Evolutionary conservation across 2,329 filamentous ascomycete species (phyloP).

Genomic region (Arachnomyces sp.): DNA sequence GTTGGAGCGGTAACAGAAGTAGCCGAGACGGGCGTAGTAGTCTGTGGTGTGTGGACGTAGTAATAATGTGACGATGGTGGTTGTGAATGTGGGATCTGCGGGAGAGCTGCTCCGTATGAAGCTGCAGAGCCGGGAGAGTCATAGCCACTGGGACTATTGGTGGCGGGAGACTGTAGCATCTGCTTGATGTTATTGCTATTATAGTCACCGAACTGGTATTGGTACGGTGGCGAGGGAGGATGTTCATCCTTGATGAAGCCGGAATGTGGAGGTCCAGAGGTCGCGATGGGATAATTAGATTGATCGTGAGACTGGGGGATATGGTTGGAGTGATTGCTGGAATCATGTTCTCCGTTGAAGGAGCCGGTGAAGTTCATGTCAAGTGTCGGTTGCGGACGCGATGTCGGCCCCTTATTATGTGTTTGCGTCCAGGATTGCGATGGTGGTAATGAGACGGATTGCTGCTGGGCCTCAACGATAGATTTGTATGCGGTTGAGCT

Average conservation of each 20-base stretch:
- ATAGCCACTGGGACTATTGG: background rate
- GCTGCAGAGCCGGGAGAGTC: background rate
- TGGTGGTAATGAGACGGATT: slow-evolving; percentile 7
- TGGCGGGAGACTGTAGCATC: slow-evolving; percentile 1
- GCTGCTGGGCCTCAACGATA: slow-evolving; percentile 1
- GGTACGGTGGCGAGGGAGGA: too few relatives aligned
- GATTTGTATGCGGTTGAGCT: background rate
- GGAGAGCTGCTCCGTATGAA: slow-evolving; percentile 25
- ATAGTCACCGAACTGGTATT: too few relatives aligned
- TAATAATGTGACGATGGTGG: slow-evolving; percentile 27
- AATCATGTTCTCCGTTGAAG: slow-evolving; percentile 20
- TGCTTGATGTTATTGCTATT: background rate
- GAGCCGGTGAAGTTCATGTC: slow-evolving; percentile 47
- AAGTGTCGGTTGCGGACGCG: slow-evolving; percentile 47
- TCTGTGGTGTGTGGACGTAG: slow-evolving; percentile 28
- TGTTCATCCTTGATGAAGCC: too few relatives aligned
- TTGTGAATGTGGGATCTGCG: slow-evolving; percentile 30
- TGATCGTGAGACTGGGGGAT: background rate
- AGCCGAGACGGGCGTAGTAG: slow-evolving; percentile 7
- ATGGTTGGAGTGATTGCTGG: slow-evolving; percentile 1
- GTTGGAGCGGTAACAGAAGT: slow-evolving; percentile 23
- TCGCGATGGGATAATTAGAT: too few relatives aligned
- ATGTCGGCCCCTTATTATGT: slow-evolving; percentile 27
- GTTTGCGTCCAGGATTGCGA: slow-evolving; percentile 23
- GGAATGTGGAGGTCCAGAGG: too few relatives aligned